Evolutionary conservation across 192 early-diverging fungal genomes (phyloP), one percentile per base, ranked within the genome.

Genomic region (Backusella luteola): DNA sequence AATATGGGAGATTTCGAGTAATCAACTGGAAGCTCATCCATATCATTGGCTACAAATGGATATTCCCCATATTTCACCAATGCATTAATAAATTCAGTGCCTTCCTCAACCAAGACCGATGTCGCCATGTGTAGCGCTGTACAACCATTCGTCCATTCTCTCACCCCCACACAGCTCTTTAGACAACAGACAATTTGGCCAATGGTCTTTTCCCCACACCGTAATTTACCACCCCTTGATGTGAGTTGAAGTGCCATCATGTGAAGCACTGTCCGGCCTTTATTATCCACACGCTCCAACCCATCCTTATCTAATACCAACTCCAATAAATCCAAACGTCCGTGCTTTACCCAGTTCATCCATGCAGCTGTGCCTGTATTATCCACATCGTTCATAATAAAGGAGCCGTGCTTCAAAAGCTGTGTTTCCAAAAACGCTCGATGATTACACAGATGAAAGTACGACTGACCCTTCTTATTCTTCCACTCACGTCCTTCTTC

Each of bases 111-210:
- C 23, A 41, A 29, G 21, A 29, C 26, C 3, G 41, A 26, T 4
- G 12, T 68, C 32, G 81, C 81, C 9, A 87, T 70, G n/a, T 87
- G 85, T 9, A 87, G 71, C 0, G 84, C 66, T 17, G 84, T 85
- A 21, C 80, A 81, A 7, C 85, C 85, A 42, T 83, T 71, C 3
- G 76, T 56, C 17, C 73, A 44, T 19, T 84, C 82, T 41, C 80
- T 77, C 14, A 76, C 11, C 42, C 85, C 75, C n/a, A 49, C 15
- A n/a, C 53, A 21, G 67, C 67, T 0, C 66, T 69, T 5, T 74
- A 77, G 52, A 67, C 66, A 6, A 44, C 49, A 23, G 75, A 49
- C 41, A 77, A 71, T 49, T 6, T 71, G 15, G 46, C 73, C 59
- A 17, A 68, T 29, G 6, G 67, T 71, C 71, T 76, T 77, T 39